Evolutionary conservation across 805 yeast genomes (phyloP).

Genomic region (Candida ulmi): DNA sequence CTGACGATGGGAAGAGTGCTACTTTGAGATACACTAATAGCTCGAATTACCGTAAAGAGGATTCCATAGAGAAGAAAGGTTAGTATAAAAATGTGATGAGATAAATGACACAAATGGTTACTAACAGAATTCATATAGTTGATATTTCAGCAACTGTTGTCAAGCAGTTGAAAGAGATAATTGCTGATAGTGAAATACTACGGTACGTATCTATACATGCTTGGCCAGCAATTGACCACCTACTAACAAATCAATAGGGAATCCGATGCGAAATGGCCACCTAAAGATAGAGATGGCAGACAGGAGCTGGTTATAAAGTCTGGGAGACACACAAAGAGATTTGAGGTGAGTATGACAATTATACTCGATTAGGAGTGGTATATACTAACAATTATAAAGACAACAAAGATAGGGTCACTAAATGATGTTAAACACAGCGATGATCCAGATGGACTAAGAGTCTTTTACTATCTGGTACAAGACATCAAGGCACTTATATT

Average conservation of each 20-base stretch:
- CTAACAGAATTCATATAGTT: conserved; percentile 13
- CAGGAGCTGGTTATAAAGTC: conserved; percentile 35
- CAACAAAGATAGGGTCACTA: conserved; percentile 33
- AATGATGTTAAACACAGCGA: conserved; percentile 32
- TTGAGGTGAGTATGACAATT: conserved; percentile 27
- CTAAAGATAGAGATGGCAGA: conserved; percentile 32
- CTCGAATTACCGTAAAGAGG: conserved; percentile 39
- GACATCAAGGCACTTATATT: conserved; percentile 38
- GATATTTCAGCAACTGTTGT: conserved; percentile 30
- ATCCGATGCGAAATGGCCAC: conserved; percentile 37
- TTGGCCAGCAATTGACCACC: no score
- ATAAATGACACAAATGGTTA: no score
- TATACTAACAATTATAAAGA: conserved; percentile 12
- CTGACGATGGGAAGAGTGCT: conserved; percentile 26
- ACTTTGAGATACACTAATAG: conserved; percentile 37
- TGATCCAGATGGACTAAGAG: conserved; percentile 40
- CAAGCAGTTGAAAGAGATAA: conserved; percentile 27
- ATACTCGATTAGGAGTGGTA: no score
- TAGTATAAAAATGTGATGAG: no score
- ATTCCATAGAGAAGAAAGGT: conserved; percentile 32
- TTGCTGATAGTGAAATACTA: conserved; percentile 34
- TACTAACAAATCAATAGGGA: conserved; percentile 20
- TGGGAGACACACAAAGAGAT: conserved; percentile 28
- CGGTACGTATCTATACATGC: conserved; percentile 14
- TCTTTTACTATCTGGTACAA: conserved; percentile 37